phyloP scores from a whole-genome alignment of 306 rosid genomes.

The Benincasa hispida region DNA sequence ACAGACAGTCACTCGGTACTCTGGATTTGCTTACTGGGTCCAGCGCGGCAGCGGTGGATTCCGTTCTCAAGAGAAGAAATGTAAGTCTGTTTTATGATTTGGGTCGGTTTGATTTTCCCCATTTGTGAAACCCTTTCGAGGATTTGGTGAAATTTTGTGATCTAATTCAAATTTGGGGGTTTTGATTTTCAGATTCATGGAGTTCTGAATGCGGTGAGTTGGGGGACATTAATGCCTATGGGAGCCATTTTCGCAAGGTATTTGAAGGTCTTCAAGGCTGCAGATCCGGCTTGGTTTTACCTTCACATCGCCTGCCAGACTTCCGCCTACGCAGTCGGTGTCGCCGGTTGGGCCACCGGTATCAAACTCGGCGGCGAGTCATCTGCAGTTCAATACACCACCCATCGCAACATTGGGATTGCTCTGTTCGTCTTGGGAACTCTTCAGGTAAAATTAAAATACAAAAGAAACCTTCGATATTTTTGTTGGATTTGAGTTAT shows the following conservation, averaged over 20 bases:
- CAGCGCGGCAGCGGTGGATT: background rate
- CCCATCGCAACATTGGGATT: slow-evolving; percentile 5
- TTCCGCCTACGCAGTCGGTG: slow-evolving; percentile 9
- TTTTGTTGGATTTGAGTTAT: no score
- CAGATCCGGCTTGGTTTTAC: slow-evolving; percentile 18
- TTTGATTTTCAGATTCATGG: slow-evolving; percentile 36
- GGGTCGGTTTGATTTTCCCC: background rate
- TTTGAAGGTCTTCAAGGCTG: slow-evolving; percentile 51
- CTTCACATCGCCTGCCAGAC: slow-evolving; percentile 9
- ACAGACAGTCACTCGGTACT: background rate
- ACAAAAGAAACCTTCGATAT: background rate
- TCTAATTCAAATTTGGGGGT: background rate
- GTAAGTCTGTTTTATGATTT: background rate
- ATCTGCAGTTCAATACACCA: background rate
- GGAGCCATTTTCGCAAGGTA: slow-evolving; percentile 56
- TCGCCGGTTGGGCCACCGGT: slow-evolving; percentile 14
- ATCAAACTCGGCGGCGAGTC: slow-evolving; percentile 9
- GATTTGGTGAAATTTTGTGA: background rate
- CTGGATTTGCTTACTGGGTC: slow-evolving; percentile 12
- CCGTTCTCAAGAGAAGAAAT: background rate
- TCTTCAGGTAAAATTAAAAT: background rate
- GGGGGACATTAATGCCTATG: slow-evolving; percentile 51
- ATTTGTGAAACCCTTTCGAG: background rate
- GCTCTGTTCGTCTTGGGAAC: slow-evolving; percentile 12
- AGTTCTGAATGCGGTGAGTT: slow-evolving; percentile 37